These are phyloP conservation scores for Crithidia brevicula DNA, from an alignment of 208 protist genomes.

Conservation along the genomic window DNA sequence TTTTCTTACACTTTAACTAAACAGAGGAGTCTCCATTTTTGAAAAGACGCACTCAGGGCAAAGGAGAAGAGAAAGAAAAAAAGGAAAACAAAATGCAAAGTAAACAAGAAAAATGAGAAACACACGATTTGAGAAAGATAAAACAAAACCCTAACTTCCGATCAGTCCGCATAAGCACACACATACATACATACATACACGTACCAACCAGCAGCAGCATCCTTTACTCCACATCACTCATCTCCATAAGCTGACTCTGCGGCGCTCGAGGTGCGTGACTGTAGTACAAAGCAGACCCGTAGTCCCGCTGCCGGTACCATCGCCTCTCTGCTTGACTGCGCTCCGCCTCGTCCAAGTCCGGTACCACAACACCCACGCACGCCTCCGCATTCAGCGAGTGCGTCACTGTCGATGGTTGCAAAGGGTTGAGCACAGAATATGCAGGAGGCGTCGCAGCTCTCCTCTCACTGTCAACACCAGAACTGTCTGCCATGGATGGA, in stretches of 20 bases:
- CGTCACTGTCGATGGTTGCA: not conserved
- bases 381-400: not conserved
- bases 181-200: no score
- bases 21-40: no score
- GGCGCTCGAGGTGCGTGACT: not conserved
- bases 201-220: no score
- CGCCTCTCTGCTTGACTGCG: not conserved
- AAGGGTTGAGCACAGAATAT: not conserved
- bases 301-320: constrained; percentile 6
- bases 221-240: not conserved
- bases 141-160: no score
- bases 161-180: no score
- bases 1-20: no score
- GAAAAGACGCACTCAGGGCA: no score
- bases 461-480: no score
- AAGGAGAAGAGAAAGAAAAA: not conserved
- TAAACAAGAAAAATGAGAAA: no score
- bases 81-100: not conserved
- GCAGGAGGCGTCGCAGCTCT: no score
- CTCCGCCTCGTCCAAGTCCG: not conserved
- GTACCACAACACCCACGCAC: constrained; percentile 1
- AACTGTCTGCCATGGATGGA: no score
- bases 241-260: not conserved
- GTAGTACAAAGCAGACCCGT: constrained; percentile 8
- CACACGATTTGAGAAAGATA: no score